Percentiles rank a stretch among this genome's conserved stretches.
Conservation (phyloP, 2,329 filamentous ascomycete genomes). For the Coniochaeta sp. region DNA sequence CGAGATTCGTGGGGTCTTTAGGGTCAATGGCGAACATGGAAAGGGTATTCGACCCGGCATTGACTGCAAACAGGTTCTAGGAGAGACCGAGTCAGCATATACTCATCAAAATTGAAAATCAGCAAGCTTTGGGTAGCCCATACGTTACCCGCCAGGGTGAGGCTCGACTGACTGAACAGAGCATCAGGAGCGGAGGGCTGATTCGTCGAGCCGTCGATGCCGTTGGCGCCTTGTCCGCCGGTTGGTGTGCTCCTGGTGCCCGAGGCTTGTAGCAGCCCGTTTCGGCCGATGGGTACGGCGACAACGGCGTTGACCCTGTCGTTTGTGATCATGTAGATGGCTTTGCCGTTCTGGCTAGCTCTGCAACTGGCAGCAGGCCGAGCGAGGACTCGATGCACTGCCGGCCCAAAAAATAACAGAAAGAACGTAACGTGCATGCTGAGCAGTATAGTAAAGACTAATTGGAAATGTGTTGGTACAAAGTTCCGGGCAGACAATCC, state of each 20-base stretch:
- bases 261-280: slow-evolving; percentile 38
- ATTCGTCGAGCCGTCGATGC: neutral
- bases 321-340: slow-evolving; percentile 51
- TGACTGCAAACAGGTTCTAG: slow-evolving; percentile 47
- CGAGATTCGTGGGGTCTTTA: slow-evolving; percentile 34
- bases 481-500: too few relatives aligned
- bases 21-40: slow-evolving; percentile 38
- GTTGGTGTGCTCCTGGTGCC: slow-evolving; percentile 35
- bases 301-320: slow-evolving; percentile 39
- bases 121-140: slow-evolving; percentile 10
- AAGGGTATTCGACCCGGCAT: slow-evolving; percentile 44
- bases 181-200: slow-evolving; percentile 35
- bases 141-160: slow-evolving; percentile 44
- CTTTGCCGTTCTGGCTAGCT: slow-evolving; percentile 25
- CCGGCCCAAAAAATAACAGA: neutral
- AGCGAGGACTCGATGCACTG: too few relatives aligned
- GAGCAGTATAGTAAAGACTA: too few relatives aligned
- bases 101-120: too few relatives aligned
- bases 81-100: neutral
- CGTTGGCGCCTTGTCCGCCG: slow-evolving; percentile 35
- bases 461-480: too few relatives aligned
- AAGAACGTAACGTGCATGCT: neutral
- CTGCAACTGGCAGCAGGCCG: neutral
- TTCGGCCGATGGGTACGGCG: slow-evolving; percentile 35
- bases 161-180: slow-evolving; percentile 40